These are phyloP conservation scores for Coemansia sp. DNA, from an alignment of 192 early-diverging fungal genomes.

Conservation along the genomic window DNA sequence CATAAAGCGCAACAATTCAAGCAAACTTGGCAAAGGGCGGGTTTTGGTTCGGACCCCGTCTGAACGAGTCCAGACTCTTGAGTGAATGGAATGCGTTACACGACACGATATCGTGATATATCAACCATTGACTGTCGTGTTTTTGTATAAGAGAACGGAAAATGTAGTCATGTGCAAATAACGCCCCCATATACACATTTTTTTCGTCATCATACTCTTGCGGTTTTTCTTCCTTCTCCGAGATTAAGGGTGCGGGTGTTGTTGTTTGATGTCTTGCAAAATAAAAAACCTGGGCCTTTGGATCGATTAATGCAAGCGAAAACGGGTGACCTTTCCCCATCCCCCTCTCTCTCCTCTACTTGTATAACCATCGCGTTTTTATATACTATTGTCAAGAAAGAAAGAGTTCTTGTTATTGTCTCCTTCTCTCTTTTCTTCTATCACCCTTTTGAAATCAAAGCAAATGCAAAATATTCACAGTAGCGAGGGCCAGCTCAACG, in stretches of 20 bases:
- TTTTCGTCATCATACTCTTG: neutral
- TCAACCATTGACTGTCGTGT: no score
- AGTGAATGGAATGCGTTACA: no score
- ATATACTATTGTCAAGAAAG: neutral
- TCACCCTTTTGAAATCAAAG: neutral
- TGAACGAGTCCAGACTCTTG: no score
- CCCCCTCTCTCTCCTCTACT: slow-evolving; percentile 1
- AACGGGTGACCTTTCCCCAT: neutral
- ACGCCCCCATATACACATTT: neutral
- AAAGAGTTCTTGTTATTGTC: neutral
- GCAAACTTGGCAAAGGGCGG: no score
- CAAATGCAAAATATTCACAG: slow-evolving; percentile 29
- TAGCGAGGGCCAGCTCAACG: slow-evolving; percentile 19
- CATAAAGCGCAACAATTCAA: no score
- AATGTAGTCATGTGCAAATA: no score
- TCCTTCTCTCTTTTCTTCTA: neutral
- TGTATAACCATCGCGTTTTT: neutral
- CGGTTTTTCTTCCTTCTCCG: neutral
- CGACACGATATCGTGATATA: no score
- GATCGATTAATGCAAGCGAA: neutral
- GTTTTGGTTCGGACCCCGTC: no score
- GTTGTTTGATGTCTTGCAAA: neutral
- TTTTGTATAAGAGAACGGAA: no score
- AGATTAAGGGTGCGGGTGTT: no score
- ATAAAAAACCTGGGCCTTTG: slow-evolving; percentile 2